Base-by-base conservation (phyloP, 805 yeast species). In the Candida incommunis region DNA sequence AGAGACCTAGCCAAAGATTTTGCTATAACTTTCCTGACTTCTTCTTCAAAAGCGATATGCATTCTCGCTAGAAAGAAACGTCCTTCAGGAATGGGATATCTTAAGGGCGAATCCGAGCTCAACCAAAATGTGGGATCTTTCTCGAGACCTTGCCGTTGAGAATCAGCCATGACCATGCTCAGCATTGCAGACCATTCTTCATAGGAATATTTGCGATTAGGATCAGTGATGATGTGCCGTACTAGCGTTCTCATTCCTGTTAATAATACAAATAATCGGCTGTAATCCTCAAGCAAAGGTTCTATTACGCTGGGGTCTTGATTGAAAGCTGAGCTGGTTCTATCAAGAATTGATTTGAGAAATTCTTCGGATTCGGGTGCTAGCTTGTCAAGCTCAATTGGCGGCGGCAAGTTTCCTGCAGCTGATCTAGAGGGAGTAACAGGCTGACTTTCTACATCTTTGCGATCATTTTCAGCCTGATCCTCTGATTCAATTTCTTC, bases 11-110 rank as follows among this genome's bases (percentile, higher is more conserved):
- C 11, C 27, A 25, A 25, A 7, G 27, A 25, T 9, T 7, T 9
- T 13, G 11, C 27, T 9, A 25, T 25, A 7, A 25, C 13, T 25
- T 25, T n/a, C 13, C 37, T 9, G 20, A 31, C 5, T n/a, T 31
- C 37, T n/a, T 31, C 37, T 31, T 31, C 37, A 7, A 31, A n/a
- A 5, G 37, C 37, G n/a, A 31, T 31, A 31, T 31, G 37, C 20
- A 31, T 16, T 18, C n/a, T 31, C 18, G 20, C 37, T 5, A 31
- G 37, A n/a, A 31, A 31, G 18, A 31, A 31, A 5, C 37, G 11
- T 31, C 20, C 37, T 16, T 31, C 37, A 13, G 37, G 20, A 9
- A 31, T 31, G 20, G 37, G 37, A 31, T 31, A 31, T 31, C 37
- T 31, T n/a, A 31, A 18, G 7, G 37, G 37, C 13, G 37, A 31